Percentiles rank a stretch among this genome's conserved stretches.
phyloP scores from a whole-genome alignment of 768 basidiomycete genomes.

The Rhizopogon salebrosus region DNA sequence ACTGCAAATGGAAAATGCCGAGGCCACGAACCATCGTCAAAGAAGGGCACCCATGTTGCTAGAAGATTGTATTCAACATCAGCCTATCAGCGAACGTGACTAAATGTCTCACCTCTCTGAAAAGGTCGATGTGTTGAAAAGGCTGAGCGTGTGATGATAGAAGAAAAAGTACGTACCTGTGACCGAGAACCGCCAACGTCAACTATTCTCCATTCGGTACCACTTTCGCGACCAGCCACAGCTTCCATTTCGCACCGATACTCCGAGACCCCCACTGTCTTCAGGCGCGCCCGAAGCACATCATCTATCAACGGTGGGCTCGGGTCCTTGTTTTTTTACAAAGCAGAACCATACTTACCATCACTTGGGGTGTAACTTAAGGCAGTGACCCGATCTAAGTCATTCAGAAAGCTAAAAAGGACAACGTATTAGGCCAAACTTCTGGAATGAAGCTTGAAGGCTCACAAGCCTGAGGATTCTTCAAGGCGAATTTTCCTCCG shows the following conservation, averaged over 20 bases:
- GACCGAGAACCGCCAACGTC: slow-evolving; percentile 50
- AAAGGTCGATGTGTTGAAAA: slow-evolving; percentile 1
- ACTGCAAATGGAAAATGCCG: background rate
- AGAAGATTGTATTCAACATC: background rate
- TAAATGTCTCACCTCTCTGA: slow-evolving; percentile 29
- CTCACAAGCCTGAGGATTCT: slow-evolving; percentile 47
- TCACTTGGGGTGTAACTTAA: slow-evolving; percentile 42
- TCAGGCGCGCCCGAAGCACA: slow-evolving; percentile 46
- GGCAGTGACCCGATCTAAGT: slow-evolving; percentile 43
- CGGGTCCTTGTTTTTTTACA: background rate
- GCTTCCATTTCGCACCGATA: slow-evolving; percentile 81
- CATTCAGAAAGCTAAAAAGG: slow-evolving; percentile 41
- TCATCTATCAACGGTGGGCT: slow-evolving; percentile 32
- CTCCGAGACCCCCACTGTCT: slow-evolving; percentile 73
- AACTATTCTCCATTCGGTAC: slow-evolving; percentile 51
- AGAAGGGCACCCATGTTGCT: slow-evolving; percentile 53
- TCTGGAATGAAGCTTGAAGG: background rate
- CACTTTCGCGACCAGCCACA: slow-evolving; percentile 41
- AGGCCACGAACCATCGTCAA: slow-evolving; percentile 39
- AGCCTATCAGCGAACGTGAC: background rate
- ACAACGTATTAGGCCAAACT: background rate
- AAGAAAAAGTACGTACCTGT: slow-evolving; percentile 32
- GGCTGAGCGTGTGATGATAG: background rate
- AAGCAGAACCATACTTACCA: slow-evolving; percentile 25
- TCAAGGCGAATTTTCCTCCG: slow-evolving; percentile 43